Percentiles rank a stretch among this genome's conserved stretches.
Evolutionary conservation across 106 monocot genomes (phyloP).

Genomic region (Dendrobium officinale): DNA sequence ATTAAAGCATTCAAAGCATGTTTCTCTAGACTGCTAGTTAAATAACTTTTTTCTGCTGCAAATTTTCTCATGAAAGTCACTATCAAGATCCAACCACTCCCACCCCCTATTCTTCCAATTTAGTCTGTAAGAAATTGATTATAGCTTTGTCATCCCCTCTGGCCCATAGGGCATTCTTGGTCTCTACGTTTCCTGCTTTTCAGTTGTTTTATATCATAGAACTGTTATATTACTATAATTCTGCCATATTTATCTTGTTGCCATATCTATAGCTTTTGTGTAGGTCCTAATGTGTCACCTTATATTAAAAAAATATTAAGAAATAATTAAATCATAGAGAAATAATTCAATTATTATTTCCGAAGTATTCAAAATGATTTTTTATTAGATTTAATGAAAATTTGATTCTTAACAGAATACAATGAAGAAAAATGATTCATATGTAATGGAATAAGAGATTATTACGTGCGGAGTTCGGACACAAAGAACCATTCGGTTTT

Average conservation of each 20-base stretch:
- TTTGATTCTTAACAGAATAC: too few relatives aligned
- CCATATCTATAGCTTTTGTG: background rate
- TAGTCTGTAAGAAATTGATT: background rate
- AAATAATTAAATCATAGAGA: too few relatives aligned
- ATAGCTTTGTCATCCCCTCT: background rate
- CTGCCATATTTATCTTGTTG: background rate
- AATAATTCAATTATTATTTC: too few relatives aligned
- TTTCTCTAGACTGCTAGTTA: background rate
- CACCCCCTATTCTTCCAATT: background rate
- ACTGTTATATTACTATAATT: background rate
- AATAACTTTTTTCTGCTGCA: background rate
- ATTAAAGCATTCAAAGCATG: background rate
- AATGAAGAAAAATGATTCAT: too few relatives aligned
- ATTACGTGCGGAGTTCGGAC: too few relatives aligned
- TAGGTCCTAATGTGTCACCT: background rate
- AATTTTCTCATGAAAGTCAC: background rate
- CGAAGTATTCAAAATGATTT: too few relatives aligned
- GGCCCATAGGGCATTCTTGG: background rate
- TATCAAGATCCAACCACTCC: conserved; percentile 5
- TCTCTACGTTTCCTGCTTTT: background rate
- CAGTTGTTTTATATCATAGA: background rate
- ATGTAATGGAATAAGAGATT: too few relatives aligned
- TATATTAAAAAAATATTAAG: too few relatives aligned
- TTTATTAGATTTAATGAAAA: too few relatives aligned
- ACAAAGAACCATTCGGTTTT: too few relatives aligned